These are phyloP conservation scores for Ricinus communis DNA, from an alignment of 345 rosid genomes.

Conservation along the genomic window DNA sequence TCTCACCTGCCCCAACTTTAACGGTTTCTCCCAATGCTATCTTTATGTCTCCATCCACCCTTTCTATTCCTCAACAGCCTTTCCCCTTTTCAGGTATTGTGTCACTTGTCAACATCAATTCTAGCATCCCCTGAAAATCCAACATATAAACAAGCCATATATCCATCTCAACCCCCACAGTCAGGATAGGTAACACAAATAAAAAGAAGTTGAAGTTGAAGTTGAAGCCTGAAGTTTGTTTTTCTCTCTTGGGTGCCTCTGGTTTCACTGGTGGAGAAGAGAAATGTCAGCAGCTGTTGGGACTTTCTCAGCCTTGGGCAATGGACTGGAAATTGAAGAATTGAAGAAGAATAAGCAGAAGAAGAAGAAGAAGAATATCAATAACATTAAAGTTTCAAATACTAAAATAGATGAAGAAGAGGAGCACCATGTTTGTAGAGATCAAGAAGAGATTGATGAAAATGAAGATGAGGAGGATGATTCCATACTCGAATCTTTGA, in stretches of 20 bases:
- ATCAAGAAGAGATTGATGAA: neutral
- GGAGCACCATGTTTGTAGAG: neutral
- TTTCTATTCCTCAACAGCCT: neutral
- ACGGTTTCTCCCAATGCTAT: neutral
- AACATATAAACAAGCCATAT: neutral
- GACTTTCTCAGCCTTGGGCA: conserved; percentile 8
- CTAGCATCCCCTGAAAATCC: neutral
- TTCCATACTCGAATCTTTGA: neutral
- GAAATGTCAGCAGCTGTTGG: conserved; percentile 22
- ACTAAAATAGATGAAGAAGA: neutral
- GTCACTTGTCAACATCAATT: neutral
- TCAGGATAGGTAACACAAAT: neutral
- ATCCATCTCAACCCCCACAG: conserved; percentile 4
- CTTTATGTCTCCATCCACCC: neutral
- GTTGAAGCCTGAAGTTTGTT: neutral
- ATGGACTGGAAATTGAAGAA: conserved; percentile 6
- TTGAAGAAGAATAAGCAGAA: neutral
- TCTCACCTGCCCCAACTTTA: conserved; percentile 9
- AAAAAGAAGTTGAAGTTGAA: neutral
- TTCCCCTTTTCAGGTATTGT: conserved; percentile 1
- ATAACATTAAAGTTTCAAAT: neutral
- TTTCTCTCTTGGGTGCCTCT: neutral
- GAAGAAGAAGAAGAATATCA: neutral
- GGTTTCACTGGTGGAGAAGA: neutral
- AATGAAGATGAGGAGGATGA: conserved; percentile 8